phyloP scores from a whole-genome alignment of 2,329 filamentous ascomycete genomes.

The Trichoderma citrinoviride region DNA sequence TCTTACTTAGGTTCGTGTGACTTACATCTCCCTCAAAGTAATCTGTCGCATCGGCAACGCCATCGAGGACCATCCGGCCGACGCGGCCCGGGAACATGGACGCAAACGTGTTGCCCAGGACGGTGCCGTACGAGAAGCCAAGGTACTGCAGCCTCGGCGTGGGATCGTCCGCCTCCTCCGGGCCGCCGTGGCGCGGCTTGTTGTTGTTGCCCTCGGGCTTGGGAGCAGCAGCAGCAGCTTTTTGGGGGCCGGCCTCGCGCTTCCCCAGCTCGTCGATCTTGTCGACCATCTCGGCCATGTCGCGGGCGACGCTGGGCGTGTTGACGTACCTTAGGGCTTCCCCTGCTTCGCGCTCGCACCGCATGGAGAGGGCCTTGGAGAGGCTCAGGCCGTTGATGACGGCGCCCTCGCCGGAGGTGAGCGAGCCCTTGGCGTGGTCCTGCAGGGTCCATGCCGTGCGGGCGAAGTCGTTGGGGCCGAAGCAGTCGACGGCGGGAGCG shows the following conservation, averaged over 20 bases:
- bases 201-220: background rate
- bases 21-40: slow-evolving; percentile 29
- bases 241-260: too few relatives aligned
- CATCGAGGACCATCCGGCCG: slow-evolving; percentile 43
- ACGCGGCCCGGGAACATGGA: slow-evolving; percentile 37
- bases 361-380: slow-evolving; percentile 27
- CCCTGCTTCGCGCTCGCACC: slow-evolving; percentile 29
- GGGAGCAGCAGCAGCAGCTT: background rate
- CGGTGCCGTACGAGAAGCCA: slow-evolving; percentile 46
- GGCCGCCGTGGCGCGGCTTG: background rate
- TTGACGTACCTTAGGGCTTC: slow-evolving; percentile 33
- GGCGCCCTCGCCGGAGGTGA: slow-evolving; percentile 21
- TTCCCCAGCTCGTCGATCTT: slow-evolving; percentile 35
- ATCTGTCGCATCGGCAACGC: slow-evolving; percentile 37
- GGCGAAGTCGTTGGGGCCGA: slow-evolving; percentile 29
- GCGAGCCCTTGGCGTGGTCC: slow-evolving; percentile 29
- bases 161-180: background rate
- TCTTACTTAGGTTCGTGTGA: background rate
- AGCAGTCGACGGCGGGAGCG: slow-evolving; percentile 41
- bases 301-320: slow-evolving; percentile 41
- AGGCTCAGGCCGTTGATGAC: slow-evolving; percentile 25
- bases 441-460: slow-evolving; percentile 33
- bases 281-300: slow-evolving; percentile 44
- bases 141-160: slow-evolving; percentile 42
- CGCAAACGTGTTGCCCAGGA: slow-evolving; percentile 35